These are phyloP conservation scores for Mycena capillaripes DNA, from an alignment of 768 basidiomycete genomes.

Conservation along the genomic window DNA sequence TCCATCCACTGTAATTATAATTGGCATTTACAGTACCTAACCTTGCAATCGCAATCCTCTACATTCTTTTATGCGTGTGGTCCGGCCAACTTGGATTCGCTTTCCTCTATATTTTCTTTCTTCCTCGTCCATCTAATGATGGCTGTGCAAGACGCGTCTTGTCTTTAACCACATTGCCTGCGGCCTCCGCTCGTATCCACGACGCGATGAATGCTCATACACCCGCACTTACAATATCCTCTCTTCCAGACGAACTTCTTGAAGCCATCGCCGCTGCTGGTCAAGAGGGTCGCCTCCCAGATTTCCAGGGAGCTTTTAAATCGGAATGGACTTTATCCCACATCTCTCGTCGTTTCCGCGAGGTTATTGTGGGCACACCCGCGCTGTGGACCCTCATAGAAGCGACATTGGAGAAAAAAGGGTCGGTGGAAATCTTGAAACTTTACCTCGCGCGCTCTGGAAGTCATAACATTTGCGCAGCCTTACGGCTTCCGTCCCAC, in stretches of 20 bases:
- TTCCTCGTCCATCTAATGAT: no score
- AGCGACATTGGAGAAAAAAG: neutral
- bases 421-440: neutral
- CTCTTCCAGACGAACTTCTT: slow-evolving; percentile 10
- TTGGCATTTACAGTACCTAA: neutral
- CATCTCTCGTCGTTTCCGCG: neutral
- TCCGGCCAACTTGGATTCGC: neutral
- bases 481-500: neutral
- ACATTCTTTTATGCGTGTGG: neutral
- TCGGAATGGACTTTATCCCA: neutral
- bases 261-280: neutral
- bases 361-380: neutral
- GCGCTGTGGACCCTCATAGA: neutral
- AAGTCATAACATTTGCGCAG: neutral
- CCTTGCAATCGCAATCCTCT: neutral
- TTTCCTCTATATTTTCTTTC: neutral
- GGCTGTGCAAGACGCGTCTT: no score
- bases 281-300: neutral
- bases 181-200: no score
- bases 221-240: no score
- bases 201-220: no score
- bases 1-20: neutral
- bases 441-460: neutral
- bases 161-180: no score
- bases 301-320: neutral